A percentile compares a stretch with the other conserved stretches of the same genome.
Conservation (phyloP, 805 yeast genomes). For the Jamesozyma spencerorum region DNA sequence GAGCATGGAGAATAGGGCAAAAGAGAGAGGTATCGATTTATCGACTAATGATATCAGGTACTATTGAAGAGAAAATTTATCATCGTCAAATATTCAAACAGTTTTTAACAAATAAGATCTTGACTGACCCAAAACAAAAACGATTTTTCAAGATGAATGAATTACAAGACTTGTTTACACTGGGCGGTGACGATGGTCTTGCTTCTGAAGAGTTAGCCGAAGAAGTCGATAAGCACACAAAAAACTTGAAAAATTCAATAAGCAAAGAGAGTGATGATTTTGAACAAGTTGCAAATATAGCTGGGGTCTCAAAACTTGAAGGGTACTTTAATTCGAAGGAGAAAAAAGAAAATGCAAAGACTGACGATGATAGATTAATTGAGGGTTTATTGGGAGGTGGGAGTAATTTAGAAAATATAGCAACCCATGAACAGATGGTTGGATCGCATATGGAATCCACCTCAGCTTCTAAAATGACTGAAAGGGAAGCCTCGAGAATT, state of each 20-base stretch:
- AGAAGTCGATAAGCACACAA: constrained; percentile 53
- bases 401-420: constrained; percentile 57
- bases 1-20: constrained; percentile 97
- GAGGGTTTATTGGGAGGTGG: constrained; percentile 63
- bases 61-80: constrained; percentile 93
- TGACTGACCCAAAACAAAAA: constrained; percentile 91
- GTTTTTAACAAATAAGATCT: constrained; percentile 80
- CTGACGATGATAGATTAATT: constrained; percentile 59
- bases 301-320: constrained; percentile 69
- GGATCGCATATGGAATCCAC: constrained; percentile 33
- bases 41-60: constrained; percentile 85
- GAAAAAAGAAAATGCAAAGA: constrained; percentile 30
- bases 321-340: constrained; percentile 47
- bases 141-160: constrained; percentile 90
- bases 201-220: constrained; percentile 33
- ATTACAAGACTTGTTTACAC: constrained; percentile 75
- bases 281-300: constrained; percentile 48
- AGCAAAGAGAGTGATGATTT: constrained; percentile 54
- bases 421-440: constrained; percentile 72
- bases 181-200: constrained; percentile 57
- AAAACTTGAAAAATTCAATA: constrained; percentile 26
- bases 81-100: constrained; percentile 96
- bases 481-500: constrained; percentile 52
- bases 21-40: constrained; percentile 85
- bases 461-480: constrained; percentile 32